Percentiles rank a stretch among this genome's conserved stretches.
Evolutionary conservation across 805 yeast genomes (phyloP).

Genomic region (Yarrowia sp.): DNA sequence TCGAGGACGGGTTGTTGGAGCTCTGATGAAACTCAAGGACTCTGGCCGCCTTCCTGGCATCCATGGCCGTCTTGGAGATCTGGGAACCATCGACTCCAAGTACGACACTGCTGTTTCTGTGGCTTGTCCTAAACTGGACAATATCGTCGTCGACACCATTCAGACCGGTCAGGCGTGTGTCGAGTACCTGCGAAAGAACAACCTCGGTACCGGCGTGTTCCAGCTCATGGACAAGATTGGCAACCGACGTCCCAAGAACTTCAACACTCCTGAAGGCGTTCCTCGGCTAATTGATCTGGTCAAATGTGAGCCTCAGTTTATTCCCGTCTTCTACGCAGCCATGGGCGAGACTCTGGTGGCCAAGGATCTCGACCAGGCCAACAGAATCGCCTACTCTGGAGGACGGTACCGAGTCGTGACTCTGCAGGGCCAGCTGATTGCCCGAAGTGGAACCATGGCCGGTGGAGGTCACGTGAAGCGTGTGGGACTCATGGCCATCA

Average conservation of each 20-base stretch:
- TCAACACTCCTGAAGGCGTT: constrained; percentile 74
- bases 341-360: constrained; percentile 90
- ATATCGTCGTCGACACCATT: constrained; percentile 86
- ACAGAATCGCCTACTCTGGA: constrained; percentile 82
- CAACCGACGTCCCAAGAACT: constrained; percentile 50
- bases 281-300: constrained; percentile 88
- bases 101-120: constrained; percentile 95
- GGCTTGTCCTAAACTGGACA: constrained; percentile 89
- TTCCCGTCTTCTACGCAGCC: constrained; percentile 89
- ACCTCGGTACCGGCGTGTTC: constrained; percentile 88
- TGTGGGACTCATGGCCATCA: constrained; percentile 70
- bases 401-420: constrained; percentile 90
- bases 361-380: constrained; percentile 75
- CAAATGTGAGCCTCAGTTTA: constrained; percentile 70
- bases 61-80: constrained; percentile 87
- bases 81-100: constrained; percentile 87
- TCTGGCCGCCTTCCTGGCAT: constrained; percentile 87
- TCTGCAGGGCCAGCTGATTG: constrained; percentile 88
- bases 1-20: constrained; percentile 73
- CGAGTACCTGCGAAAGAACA: constrained; percentile 79
- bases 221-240: constrained; percentile 79
- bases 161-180: constrained; percentile 78
- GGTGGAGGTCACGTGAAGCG: constrained; percentile 84
- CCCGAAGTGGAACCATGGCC: constrained; percentile 91
- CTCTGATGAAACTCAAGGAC: constrained; percentile 70